These are phyloP conservation scores for Wallacemonas sp. DNA, from an alignment of 208 protist species.

Conservation along the genomic window DNA sequence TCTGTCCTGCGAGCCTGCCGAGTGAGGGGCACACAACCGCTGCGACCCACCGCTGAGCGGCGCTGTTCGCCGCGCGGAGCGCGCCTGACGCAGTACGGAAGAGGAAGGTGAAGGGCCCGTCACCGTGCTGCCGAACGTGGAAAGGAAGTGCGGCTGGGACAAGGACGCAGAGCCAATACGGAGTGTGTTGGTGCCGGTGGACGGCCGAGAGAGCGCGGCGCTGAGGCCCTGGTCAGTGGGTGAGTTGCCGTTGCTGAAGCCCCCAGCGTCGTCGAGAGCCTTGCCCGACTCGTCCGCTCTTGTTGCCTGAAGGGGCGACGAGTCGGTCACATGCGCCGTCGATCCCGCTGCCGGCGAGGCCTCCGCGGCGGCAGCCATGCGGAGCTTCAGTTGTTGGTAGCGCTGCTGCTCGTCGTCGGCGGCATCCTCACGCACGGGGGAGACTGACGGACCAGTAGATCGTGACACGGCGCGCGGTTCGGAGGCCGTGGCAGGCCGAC, in stretches of 20 bases:
- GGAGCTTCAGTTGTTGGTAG: constrained; percentile 3
- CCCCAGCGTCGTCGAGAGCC: neutral
- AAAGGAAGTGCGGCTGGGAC: constrained; percentile 3
- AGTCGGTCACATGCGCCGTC: too few relatives aligned
- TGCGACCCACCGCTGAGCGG: neutral
- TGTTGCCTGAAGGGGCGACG: too few relatives aligned
- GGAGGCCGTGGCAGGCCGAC: neutral
- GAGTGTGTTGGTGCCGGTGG: neutral
- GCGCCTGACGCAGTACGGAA: neutral
- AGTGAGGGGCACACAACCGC: constrained; percentile 16
- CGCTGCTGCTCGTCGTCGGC: neutral
- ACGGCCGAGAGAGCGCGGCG: neutral
- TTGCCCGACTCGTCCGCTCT: too few relatives aligned
- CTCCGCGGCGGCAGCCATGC: neutral
- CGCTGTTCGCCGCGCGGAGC: neutral
- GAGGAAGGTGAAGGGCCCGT: neutral
- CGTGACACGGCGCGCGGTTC: neutral
- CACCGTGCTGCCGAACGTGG: neutral
- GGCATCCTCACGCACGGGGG: neutral
- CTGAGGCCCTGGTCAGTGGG: neutral
- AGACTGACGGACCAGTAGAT: neutral
- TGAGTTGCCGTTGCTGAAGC: neutral
- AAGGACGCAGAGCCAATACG: constrained; percentile 2
- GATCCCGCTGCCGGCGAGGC: too few relatives aligned
- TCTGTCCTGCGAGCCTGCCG: constrained; percentile 26